Percentiles rank a stretch among this genome's conserved stretches.
Evolutionary conservation across 169 alveolate genomes (phyloP).

Genomic region (Plasmodium chabaudi): DNA sequence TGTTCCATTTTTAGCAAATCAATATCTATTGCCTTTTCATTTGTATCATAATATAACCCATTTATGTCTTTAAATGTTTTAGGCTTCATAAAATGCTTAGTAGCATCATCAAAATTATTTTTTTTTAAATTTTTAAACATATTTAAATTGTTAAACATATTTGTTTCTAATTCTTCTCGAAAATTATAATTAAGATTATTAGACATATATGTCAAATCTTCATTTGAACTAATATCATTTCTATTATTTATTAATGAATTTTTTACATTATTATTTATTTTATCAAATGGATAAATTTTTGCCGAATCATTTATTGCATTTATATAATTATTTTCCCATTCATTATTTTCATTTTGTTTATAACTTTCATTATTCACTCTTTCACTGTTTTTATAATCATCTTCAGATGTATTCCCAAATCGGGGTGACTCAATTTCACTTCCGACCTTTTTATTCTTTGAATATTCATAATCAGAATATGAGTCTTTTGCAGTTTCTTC

Average conservation of each 20-base stretch:
- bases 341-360: slow-evolving; percentile 2
- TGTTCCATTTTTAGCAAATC: slow-evolving; percentile 58
- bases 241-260: neutral
- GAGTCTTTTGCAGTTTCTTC: slow-evolving; percentile 72
- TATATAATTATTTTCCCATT: neutral
- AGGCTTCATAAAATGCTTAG: slow-evolving; percentile 65
- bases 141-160: slow-evolving; percentile 63
- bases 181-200: slow-evolving; percentile 33
- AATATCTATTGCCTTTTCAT: slow-evolving; percentile 54
- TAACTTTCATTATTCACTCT: neutral
- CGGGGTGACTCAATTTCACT: slow-evolving; percentile 58
- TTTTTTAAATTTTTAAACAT: slow-evolving; percentile 28
- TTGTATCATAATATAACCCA: slow-evolving; percentile 42
- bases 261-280: slow-evolving; percentile 12
- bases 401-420: slow-evolving; percentile 62
- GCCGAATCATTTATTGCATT: neutral
- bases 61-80: slow-evolving; percentile 56
- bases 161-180: slow-evolving; percentile 55
- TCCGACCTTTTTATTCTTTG: slow-evolving; percentile 26
- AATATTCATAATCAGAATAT: slow-evolving; percentile 55
- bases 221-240: slow-evolving; percentile 4
- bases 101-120: slow-evolving; percentile 37
- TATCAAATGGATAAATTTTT: slow-evolving; percentile 4
- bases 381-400: neutral
- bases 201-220: slow-evolving; percentile 10